Conservation (phyloP, 257 asterid species). For the Thymus quinquecostatus region DNA sequence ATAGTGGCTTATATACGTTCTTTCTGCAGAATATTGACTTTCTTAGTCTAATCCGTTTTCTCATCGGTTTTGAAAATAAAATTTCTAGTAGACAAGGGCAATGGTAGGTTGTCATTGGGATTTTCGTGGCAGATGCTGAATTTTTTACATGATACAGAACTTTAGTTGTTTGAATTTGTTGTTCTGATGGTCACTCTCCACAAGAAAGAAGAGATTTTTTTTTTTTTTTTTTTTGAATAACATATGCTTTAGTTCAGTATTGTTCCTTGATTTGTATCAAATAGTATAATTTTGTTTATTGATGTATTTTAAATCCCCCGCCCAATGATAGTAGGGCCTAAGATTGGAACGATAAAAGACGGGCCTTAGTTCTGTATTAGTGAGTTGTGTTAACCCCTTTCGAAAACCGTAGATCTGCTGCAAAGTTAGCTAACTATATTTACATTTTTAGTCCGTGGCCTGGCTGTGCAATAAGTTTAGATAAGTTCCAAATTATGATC, state of each 20-base stretch:
- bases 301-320: slow-evolving; percentile 13
- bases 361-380: not conserved
- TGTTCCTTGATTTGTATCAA: slow-evolving; percentile 20
- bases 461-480: slow-evolving; percentile 5
- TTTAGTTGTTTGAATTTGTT: not conserved
- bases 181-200: slow-evolving; percentile 17
- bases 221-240: not conserved
- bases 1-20: slow-evolving; percentile 13
- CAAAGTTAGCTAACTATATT: not conserved
- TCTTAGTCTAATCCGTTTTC: not conserved
- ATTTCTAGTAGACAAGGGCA: slow-evolving; percentile 15
- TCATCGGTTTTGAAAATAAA: not conserved
- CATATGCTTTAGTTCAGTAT: slow-evolving; percentile 10
- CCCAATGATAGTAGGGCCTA: not conserved
- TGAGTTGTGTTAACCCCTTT: not conserved
- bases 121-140: slow-evolving; percentile 8
- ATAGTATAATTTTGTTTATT: not conserved
- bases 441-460: slow-evolving; percentile 18
- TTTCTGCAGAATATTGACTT: slow-evolving; percentile 21
- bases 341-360: too few relatives aligned
- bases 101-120: slow-evolving; percentile 24
- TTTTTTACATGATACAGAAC: slow-evolving; percentile 8
- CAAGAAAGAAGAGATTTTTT: slow-evolving; percentile 1
- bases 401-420: slow-evolving; percentile 12
- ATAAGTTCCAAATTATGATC: not conserved